A percentile compares a stretch with the other conserved stretches of the same genome.
These are phyloP conservation scores for Tuber microsphaerosporum DNA, from an alignment of 495 filamentous ascomycete genomes.

Conservation along the genomic window DNA sequence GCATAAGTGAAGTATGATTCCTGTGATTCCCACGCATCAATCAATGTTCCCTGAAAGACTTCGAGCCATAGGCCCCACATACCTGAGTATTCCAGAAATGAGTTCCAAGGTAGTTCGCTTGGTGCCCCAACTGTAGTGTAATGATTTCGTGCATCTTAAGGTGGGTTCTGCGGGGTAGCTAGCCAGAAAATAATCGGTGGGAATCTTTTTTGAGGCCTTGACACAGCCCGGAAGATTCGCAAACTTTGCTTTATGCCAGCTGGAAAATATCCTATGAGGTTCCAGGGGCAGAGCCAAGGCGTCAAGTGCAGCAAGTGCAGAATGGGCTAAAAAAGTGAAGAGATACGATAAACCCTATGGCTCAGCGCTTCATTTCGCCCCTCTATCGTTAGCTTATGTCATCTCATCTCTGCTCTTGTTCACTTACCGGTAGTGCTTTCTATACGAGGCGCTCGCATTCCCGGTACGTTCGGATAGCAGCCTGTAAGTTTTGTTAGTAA, in stretches of 20 bases:
- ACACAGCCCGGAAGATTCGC: background rate
- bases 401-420: constrained; percentile 14
- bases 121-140: constrained; percentile 85
- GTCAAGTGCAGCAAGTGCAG: constrained; percentile 12
- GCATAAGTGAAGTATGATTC: constrained; percentile 97
- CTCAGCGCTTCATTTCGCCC: constrained; percentile 7
- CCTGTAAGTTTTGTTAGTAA: constrained; percentile 61
- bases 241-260: background rate
- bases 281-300: constrained; percentile 2
- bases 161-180: constrained; percentile 1
- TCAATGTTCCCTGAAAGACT: background rate
- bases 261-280: background rate
- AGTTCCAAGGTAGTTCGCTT: constrained; percentile 87
- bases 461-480: constrained; percentile 62
- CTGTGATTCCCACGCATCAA: constrained; percentile 43
- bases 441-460: constrained; percentile 60
- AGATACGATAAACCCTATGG: constrained; percentile 7
- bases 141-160: constrained; percentile 85
- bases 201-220: background rate
- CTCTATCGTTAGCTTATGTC: constrained; percentile 10
- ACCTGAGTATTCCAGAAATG: constrained; percentile 98
- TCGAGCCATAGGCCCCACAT: constrained; percentile 20
- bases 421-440: too few species aligned
- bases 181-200: background rate
- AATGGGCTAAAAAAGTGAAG: constrained; percentile 1